Evolutionary conservation across 2,329 filamentous ascomycete species (phyloP), one percentile per base, ranked within the genome.

Genomic region (Chaetomiaceae sp.): DNA sequence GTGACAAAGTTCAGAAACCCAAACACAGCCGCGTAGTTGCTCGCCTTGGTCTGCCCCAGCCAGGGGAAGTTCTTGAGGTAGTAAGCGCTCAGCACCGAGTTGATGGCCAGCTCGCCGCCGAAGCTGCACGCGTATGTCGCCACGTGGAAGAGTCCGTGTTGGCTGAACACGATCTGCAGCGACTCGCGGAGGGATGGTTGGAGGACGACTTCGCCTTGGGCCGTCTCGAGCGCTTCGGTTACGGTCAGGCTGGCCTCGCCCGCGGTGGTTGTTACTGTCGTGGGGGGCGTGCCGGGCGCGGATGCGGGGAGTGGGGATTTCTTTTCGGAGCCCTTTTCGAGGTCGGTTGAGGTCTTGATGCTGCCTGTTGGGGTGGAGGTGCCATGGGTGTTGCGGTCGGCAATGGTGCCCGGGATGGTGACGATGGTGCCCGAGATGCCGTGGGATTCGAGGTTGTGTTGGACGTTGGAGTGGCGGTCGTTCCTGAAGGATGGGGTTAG

Each of bases 1-100:
- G 80, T 83, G 44, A 83, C 65, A 48, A 87, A 68, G 71, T 89
- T 89, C 58, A 89, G 75, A 48, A 89, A 82, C 16, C 85, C 86
- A 64, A 88, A 89, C 74, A 87, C 86, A 56, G 85, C 66, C 14
- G 85, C 85, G 76, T 83, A 81, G 65, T 77, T 75, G 55, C 77
- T 73, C 0, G 79, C 74, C n/a, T 68, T 67, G 2, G 80, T 81
- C 65, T 83, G 76, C n/a, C 72, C 71, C 2, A 83, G 73, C 13
- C 63, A 49, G 1, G 78, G 77, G 64, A 82, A 83, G 68, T 80
- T 81, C 59, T 75, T 73, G 57, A 76, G 68, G 68, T 82, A 82
- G 70, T 82, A 84, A 1, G 76, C 66, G 44, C 73, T 72, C 21
- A 85, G 73, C 38, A 82, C 68, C 4, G 77, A 71, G 71, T 85